Conservation (phyloP, 495 filamentous ascomycete species). For the Pyronema domesticum region DNA sequence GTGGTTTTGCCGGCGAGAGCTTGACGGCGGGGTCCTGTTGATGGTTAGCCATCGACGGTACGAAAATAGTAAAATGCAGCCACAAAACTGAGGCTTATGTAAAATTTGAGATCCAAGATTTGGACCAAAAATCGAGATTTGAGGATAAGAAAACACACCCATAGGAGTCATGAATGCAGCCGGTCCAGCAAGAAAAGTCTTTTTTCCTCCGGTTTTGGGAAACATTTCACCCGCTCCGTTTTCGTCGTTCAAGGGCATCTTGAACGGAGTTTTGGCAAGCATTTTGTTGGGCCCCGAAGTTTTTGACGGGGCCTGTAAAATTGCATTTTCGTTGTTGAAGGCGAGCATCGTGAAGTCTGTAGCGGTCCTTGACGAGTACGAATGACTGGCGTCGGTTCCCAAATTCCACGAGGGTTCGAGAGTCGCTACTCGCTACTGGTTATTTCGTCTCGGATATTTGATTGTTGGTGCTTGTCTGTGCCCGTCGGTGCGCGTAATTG, state of each 20-base stretch:
- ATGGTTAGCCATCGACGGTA: too few species aligned
- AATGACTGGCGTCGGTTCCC: too few species aligned
- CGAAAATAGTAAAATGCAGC: too few species aligned
- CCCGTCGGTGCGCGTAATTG: too few species aligned
- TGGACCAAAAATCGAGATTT: too few species aligned
- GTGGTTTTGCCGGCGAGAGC: conserved; percentile 91
- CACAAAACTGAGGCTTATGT: too few species aligned
- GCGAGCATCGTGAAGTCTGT: conserved; percentile 36
- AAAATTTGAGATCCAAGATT: too few species aligned
- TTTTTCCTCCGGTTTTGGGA: conserved; percentile 41
- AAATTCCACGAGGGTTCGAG: too few species aligned
- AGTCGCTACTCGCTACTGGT: too few species aligned
- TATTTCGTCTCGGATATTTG: too few species aligned
- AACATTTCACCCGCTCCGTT: conserved; percentile 36
- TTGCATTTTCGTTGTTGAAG: conserved; percentile 80
- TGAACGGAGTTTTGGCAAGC: conserved; percentile 70
- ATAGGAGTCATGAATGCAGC: conserved; percentile 66
- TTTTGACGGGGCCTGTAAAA: conserved; percentile 51
- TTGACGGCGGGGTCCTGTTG: conserved; percentile 46
- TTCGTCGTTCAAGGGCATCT: conserved; percentile 70
- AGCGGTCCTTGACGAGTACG: background rate
- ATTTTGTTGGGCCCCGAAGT: conserved; percentile 53
- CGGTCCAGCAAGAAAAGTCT: conserved; percentile 37
- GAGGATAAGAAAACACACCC: conserved; percentile 33
- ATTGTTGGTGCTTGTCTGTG: too few species aligned